These are phyloP conservation scores for Chytriomyces hyalinus DNA, from an alignment of 192 early-diverging fungal genomes.

Conservation along the genomic window DNA sequence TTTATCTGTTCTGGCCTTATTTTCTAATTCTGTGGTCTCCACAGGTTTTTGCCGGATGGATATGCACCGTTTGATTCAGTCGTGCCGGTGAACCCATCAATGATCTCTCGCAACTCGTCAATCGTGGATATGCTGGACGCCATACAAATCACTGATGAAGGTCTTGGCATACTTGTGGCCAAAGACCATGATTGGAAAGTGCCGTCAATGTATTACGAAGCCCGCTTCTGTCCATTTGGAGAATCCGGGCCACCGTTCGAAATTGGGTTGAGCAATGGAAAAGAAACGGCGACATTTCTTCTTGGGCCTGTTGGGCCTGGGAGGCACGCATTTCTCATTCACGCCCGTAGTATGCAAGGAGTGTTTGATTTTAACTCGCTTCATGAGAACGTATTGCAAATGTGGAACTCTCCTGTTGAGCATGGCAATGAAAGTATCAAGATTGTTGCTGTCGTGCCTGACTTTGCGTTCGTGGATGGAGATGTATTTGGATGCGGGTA, in stretches of 20 bases:
- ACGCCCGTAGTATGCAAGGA: too few species aligned
- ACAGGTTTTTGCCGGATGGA: conserved; percentile 11
- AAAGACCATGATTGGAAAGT: conserved; percentile 9
- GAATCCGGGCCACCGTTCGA: too few species aligned
- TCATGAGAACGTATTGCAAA: conserved; percentile 3
- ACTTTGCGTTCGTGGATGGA: conserved; percentile 29
- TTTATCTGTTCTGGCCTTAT: conserved; percentile 25
- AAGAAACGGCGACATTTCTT: too few species aligned
- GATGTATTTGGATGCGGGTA: conserved; percentile 46
- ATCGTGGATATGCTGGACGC: neutral
- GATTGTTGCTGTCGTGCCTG: neutral
- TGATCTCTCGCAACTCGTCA: neutral
- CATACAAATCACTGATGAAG: neutral
- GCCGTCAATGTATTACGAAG: conserved; percentile 26
- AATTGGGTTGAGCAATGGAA: too few species aligned
- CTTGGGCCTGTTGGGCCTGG: too few species aligned
- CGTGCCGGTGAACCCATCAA: neutral
- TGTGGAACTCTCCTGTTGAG: conserved; percentile 15
- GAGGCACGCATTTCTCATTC: too few species aligned
- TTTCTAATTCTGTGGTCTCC: neutral
- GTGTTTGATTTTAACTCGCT: neutral
- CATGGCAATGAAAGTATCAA: conserved; percentile 12
- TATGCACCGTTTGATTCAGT: neutral
- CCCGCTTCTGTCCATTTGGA: neutral
- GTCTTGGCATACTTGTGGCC: neutral